Percentiles rank a stretch among this genome's conserved stretches.
These are phyloP conservation scores for Chenopodium formosanum DNA, from an alignment of 148 eudicot genomes.

Conservation along the genomic window DNA sequence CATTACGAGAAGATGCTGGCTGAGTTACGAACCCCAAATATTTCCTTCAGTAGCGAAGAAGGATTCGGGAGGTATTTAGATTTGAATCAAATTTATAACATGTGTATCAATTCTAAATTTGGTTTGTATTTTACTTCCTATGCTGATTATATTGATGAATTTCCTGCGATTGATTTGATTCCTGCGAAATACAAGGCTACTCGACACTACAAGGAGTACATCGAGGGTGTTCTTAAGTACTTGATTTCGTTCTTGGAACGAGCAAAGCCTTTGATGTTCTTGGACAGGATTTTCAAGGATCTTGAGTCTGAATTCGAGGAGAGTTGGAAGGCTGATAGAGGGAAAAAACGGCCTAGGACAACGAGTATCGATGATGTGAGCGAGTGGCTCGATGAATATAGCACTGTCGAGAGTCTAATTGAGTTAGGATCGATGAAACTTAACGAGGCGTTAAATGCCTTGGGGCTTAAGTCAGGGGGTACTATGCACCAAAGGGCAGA, in stretches of 20 bases:
- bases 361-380: background rate
- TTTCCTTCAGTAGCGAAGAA: slow-evolving; percentile 12
- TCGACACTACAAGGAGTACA: background rate
- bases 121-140: background rate
- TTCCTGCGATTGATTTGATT: background rate
- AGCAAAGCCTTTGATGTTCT: background rate
- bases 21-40: background rate
- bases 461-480: slow-evolving; percentile 21
- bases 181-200: background rate
- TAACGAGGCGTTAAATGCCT: background rate
- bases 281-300: background rate
- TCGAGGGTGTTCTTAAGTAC: background rate
- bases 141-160: background rate
- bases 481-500: slow-evolving; percentile 13
- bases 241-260: slow-evolving; percentile 4
- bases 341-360: background rate
- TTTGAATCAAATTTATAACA: slow-evolving; percentile 6
- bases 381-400: background rate
- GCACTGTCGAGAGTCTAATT: slow-evolving; percentile 14
- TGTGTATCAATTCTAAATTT: slow-evolving; percentile 9
- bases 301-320: background rate
- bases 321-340: no score
- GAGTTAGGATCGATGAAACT: slow-evolving; percentile 12
- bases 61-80: background rate
- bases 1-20: no score